A percentile compares a stretch with the other conserved stretches of the same genome.
Conservation (phyloP, 1,284 basidiomycete species). For the Coniferiporia weirii region DNA sequence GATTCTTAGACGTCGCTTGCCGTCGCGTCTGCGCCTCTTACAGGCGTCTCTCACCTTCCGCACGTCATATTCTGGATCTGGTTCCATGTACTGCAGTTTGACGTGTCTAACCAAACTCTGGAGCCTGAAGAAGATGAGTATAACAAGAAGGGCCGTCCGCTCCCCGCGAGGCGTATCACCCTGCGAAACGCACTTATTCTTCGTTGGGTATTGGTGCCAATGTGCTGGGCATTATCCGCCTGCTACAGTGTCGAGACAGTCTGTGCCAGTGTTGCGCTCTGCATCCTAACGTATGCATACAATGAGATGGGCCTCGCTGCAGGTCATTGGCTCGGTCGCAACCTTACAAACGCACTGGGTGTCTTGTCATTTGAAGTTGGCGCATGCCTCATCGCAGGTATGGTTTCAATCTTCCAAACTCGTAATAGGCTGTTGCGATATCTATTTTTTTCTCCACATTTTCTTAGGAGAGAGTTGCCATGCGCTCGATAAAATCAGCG, state of each 20-base stretch:
- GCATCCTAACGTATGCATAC: constrained; percentile 23
- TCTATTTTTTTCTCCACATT: constrained; percentile 28
- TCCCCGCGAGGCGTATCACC: constrained; percentile 38
- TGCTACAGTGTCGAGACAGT: constrained; percentile 23
- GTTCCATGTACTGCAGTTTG: constrained; percentile 38
- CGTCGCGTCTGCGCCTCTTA: constrained; percentile 28
- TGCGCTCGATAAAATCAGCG: constrained; percentile 21
- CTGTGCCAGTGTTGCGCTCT: constrained; percentile 22
- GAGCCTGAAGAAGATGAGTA: constrained; percentile 34
- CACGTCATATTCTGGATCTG: constrained; percentile 37
- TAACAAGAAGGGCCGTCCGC: constrained; percentile 42
- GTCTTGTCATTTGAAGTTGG: constrained; percentile 35
- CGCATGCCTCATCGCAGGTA: constrained; percentile 30
- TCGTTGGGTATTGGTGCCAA: constrained; percentile 31
- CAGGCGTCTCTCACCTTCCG: constrained; percentile 20
- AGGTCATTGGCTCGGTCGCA: constrained; percentile 33
- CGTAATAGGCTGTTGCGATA: constrained; percentile 2
- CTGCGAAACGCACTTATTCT: constrained; percentile 28
- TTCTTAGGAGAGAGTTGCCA: constrained; percentile 26
- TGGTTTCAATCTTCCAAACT: not conserved
- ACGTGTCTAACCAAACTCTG: constrained; percentile 39
- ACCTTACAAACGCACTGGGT: constrained; percentile 33
- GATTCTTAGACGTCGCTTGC: constrained; percentile 32
- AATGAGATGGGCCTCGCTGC: constrained; percentile 25
- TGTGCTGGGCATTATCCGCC: constrained; percentile 26